Evolutionary conservation across 768 basidiomycete species (phyloP), one percentile per base, ranked within the genome.

Genomic region (Boletus vermiculosoides): DNA sequence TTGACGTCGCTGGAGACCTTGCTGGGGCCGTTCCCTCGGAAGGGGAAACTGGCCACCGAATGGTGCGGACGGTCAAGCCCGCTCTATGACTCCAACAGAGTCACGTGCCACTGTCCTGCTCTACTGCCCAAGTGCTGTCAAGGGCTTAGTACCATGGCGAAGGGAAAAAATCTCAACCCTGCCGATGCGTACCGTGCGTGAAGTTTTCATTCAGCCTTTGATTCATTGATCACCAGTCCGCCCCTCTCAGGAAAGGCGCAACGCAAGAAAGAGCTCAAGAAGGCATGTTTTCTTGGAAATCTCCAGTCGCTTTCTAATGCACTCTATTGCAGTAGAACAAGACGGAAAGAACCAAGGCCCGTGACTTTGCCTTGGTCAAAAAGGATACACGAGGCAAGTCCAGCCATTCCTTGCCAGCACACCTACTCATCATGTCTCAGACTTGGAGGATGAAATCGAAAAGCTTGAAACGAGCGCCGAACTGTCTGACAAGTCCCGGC

Each of bases 241-340:
- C 23, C 4, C 45, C 30, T 36, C 34, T 25, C 64, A 97, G 94
- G 94, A 54, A 98, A 98, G 75, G 86, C 92, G 4, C 88, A 87
- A 69, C 82, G 92, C 57, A 94, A 94, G 73, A 98, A 94, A 71
- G 96, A 99, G 71, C 77, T 98, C 44, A 96, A 96, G 77, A 96
- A 94, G 87, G 94, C 61, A 61, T 45, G 60, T 54, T 47, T 58
- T 57, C 44, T 45, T 52, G 48, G 37, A 44, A 48, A 52, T 68
- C 59, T 70, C 47, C 42, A 42, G 18, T 53, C 22, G 25, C 25
- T 48, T n/a, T 53, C 52, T 62, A 42, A 63, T 55, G 41, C 50
- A 34, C 52, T 52, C 50, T 54, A 63, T 50, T 79, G 73, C 73
- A 85, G 82, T 87, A 95, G 93, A 96, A 98, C 80, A 98, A 97